Evolutionary conservation across 108 stramenopile genomes (phyloP), one percentile per base, ranked within the genome.

Genomic region (Parietichytrium sp.): DNA sequence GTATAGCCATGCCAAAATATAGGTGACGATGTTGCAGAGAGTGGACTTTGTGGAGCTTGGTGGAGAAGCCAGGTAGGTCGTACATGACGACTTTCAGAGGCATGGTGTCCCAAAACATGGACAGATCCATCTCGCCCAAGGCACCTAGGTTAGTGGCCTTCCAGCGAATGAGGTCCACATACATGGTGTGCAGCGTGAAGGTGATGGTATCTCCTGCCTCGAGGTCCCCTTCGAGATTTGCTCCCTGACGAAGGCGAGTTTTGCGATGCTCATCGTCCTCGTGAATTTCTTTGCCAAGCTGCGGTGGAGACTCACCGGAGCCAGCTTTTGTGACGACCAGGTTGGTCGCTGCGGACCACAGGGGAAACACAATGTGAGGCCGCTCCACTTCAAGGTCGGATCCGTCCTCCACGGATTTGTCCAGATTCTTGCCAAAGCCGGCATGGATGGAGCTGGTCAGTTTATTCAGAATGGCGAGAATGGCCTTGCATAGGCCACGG

Each of bases 31-130:
- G n/a, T n/a, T n/a, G n/a, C n/a, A n/a, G n/a, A n/a, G n/a, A n/a
- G 2, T 7, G 13, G 10, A 33, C 38, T n/a, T 72, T 72, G 20
- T 72, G 61, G 20, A 45, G 4, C 45, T 72, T 72, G n/a, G 18
- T 18, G 29, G 61, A 33, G 42, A 45, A 13, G 10, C 45, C 61
- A n/a, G 61, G 61, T 6, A 27, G 38, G 42, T 72, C 61, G 45
- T 72, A 72, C 15, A 72, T 23, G 42, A 72, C 42, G 10, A 72
- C 10, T 10, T 72, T 33, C 1, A 72, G 61, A 7, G 61, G 61
- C 61, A 72, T 72, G 29, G 61, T 72, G 2, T 72, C 61, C 61
- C 61, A 72, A 27, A 72, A 72, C 38, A 72, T 33, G 25, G 38
- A 45, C 8, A 72, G 33, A 38, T 72, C 61, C 0, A 72, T 72